phyloP scores from a whole-genome alignment of 2,329 filamentous ascomycete genomes.

The Fusarium sp. region DNA sequence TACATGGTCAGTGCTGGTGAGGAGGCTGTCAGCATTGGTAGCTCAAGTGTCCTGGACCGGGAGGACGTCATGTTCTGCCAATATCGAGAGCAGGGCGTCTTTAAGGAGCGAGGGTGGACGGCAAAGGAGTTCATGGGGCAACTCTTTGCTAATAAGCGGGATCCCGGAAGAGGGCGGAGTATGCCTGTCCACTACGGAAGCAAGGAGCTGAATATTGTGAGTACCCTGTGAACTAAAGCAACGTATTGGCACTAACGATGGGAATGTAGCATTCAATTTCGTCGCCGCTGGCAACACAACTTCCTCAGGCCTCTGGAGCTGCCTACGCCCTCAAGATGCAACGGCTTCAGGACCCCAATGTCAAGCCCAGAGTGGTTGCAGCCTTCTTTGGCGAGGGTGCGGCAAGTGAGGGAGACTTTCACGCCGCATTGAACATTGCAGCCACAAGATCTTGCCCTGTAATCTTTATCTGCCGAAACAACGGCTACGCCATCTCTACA shows the following conservation, averaged over 20 bases:
- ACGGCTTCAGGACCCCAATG: slow-evolving; percentile 75
- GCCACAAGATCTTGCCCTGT: slow-evolving; percentile 89
- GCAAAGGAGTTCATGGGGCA: slow-evolving; percentile 95
- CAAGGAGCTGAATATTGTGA: slow-evolving; percentile 82
- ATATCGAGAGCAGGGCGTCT: slow-evolving; percentile 93
- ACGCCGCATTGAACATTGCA: slow-evolving; percentile 90
- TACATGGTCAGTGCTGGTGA: slow-evolving; percentile 98
- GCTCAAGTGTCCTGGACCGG: slow-evolving; percentile 83
- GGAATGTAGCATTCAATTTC: slow-evolving; percentile 77
- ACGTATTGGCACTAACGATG: slow-evolving; percentile 8
- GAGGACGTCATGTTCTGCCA: slow-evolving; percentile 93
- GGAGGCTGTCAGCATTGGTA: slow-evolving; percentile 92
- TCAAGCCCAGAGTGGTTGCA: slow-evolving; percentile 75
- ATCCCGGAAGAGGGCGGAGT: slow-evolving; percentile 84
- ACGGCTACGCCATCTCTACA: slow-evolving; percentile 91
- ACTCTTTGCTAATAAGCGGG: slow-evolving; percentile 86
- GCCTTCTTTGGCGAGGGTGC: slow-evolving; percentile 94
- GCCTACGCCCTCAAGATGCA: slow-evolving; percentile 90
- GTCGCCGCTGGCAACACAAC: slow-evolving; percentile 86
- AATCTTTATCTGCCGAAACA: slow-evolving; percentile 92
- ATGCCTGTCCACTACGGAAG: slow-evolving; percentile 99
- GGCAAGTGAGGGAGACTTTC: slow-evolving; percentile 91
- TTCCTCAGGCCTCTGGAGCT: slow-evolving; percentile 87
- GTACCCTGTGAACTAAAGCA: slow-evolving; percentile 43
- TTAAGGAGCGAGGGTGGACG: slow-evolving; percentile 87